Conservation (phyloP, 257 asterid genomes). For the Orobanche coerulescens region DNA sequence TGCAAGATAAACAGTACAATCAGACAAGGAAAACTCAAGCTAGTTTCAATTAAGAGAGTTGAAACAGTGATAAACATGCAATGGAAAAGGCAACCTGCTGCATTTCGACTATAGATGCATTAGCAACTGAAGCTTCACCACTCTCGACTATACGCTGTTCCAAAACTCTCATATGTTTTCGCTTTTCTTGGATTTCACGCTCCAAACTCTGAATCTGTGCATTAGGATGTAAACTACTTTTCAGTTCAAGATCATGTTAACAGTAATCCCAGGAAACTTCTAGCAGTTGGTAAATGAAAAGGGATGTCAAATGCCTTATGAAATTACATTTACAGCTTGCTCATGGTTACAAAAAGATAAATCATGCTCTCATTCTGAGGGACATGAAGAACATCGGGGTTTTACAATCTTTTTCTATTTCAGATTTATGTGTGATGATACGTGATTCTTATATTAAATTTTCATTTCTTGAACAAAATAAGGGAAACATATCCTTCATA, state of each 20-base stretch:
- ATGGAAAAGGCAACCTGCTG: constrained; percentile 61
- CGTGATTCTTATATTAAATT: neutral
- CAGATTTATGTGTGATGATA: neutral
- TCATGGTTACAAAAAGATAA: neutral
- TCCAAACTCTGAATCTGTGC: constrained; percentile 77
- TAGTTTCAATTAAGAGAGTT: neutral
- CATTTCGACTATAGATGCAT: constrained; percentile 80
- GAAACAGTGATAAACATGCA: neutral
- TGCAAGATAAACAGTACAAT: constrained; percentile 17
- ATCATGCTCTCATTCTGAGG: neutral
- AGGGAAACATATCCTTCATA: neutral
- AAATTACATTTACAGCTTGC: neutral
- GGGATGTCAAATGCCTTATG: neutral
- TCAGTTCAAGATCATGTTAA: constrained; percentile 13
- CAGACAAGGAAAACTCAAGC: constrained; percentile 16
- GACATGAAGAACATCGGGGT: neutral
- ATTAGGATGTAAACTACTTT: constrained; percentile 1
- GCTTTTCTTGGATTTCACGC: constrained; percentile 79
- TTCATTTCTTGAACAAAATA: neutral
- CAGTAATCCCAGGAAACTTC: constrained; percentile 17
- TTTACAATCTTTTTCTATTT: neutral
- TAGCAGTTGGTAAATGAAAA: neutral
- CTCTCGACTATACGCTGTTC: constrained; percentile 83
- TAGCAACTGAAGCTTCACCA: constrained; percentile 76
- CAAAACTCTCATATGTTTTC: constrained; percentile 63